These are phyloP conservation scores for Rhodomyrtus psidioides DNA, from an alignment of 441 rosid genomes.

Conservation along the genomic window DNA sequence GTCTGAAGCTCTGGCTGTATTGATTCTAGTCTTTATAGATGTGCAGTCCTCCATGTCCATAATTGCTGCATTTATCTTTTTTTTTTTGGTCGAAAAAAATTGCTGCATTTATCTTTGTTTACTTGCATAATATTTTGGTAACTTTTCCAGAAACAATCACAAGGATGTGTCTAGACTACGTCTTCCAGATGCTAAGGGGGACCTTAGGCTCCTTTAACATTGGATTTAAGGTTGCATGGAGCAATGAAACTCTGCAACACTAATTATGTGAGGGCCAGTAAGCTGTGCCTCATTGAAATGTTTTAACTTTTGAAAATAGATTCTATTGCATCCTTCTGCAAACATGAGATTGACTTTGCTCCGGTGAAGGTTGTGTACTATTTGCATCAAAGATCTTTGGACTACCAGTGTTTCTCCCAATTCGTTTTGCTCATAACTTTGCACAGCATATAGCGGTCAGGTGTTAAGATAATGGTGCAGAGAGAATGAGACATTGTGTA, in stretches of 20 bases:
- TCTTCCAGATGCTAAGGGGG: neutral
- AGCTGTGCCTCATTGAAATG: neutral
- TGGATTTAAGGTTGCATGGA: neutral
- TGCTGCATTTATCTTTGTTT: neutral
- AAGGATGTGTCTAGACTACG: neutral
- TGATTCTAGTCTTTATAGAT: neutral
- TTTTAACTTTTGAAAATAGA: neutral
- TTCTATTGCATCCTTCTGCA: neutral
- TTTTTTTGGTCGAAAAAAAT: no score
- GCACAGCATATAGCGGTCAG: neutral
- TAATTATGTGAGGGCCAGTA: neutral
- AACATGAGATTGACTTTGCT: neutral
- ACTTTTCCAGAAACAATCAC: neutral
- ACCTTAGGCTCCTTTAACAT: neutral
- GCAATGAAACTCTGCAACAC: neutral
- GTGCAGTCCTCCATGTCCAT: neutral
- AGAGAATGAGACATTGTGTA: neutral
- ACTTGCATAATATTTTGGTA: neutral
- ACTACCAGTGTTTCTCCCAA: neutral
- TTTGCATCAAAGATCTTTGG: neutral
- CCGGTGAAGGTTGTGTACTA: neutral
- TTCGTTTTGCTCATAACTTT: neutral
- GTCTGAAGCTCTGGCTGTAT: neutral
- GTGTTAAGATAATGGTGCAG: neutral
- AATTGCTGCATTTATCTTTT: neutral